Conservation (phyloP, 2,329 filamentous ascomycete genomes). For the Xylariomycetidae sp. region DNA sequence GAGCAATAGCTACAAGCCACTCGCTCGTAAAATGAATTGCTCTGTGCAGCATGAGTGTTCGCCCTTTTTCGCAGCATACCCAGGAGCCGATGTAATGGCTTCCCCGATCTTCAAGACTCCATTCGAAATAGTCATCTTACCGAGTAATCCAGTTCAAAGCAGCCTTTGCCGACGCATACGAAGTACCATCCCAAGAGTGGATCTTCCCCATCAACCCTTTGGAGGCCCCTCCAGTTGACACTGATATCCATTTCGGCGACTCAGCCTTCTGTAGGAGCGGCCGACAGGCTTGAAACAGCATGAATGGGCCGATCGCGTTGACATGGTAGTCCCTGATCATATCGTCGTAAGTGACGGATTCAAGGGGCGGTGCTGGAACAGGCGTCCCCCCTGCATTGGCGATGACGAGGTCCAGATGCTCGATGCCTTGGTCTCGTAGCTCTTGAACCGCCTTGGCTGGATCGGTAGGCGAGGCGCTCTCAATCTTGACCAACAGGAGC, state of each 20-base stretch:
- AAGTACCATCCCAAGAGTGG: constrained; percentile 10
- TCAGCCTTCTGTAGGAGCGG: constrained; percentile 26
- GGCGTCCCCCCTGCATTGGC: constrained; percentile 30
- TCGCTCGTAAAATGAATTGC: constrained; percentile 11
- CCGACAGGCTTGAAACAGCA: constrained; percentile 26
- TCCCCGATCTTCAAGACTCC: background rate
- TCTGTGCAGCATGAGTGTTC: no score
- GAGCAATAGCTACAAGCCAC: constrained; percentile 7
- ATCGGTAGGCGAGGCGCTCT: constrained; percentile 21
- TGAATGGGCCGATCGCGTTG: constrained; percentile 26
- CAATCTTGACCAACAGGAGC: constrained; percentile 26
- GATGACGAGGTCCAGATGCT: constrained; percentile 29
- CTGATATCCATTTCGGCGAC: constrained; percentile 25
- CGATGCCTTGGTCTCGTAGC: constrained; percentile 20
- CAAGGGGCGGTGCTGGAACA: constrained; percentile 16
- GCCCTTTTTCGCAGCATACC: no score
- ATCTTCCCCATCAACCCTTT: constrained; percentile 14
- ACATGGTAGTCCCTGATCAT: constrained; percentile 18
- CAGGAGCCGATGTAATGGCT: background rate
- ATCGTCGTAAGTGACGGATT: constrained; percentile 23
- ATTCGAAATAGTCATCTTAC: constrained; percentile 5
- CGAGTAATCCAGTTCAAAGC: constrained; percentile 26
- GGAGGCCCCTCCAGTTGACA: constrained; percentile 23
- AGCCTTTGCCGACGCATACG: constrained; percentile 27
- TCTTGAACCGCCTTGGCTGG: constrained; percentile 21